phyloP scores from a whole-genome alignment of 1,139 yeast species.

The Ogataea hybrid region DNA sequence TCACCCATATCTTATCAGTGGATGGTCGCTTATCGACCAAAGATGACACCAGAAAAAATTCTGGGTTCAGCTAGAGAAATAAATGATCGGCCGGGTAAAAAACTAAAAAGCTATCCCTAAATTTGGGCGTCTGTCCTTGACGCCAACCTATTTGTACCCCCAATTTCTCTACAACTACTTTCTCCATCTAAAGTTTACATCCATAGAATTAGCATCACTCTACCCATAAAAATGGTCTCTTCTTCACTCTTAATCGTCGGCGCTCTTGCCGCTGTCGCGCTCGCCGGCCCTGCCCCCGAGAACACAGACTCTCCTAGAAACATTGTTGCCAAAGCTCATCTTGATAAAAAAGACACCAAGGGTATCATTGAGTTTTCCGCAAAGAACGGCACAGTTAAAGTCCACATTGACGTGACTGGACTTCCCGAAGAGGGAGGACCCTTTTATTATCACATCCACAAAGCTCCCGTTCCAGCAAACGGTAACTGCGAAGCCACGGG shows the following conservation, averaged over 20 bases:
- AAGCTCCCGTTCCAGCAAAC: slow-evolving; percentile 39
- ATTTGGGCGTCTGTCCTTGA: slow-evolving; percentile 2
- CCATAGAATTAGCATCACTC: slow-evolving; percentile 5
- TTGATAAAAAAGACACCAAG: slow-evolving; percentile 31
- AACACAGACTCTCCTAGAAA: slow-evolving; percentile 29
- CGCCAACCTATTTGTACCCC: slow-evolving; percentile 7
- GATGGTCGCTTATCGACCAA: slow-evolving; percentile 4
- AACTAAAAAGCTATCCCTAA: neutral
- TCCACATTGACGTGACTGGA: slow-evolving; percentile 56
- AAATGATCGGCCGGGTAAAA: slow-evolving; percentile 5
- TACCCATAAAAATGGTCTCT: slow-evolving; percentile 13
- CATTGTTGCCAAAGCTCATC: slow-evolving; percentile 33
- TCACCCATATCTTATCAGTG: slow-evolving; percentile 10
- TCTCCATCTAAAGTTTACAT: neutral
- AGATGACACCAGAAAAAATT: neutral
- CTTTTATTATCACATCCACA: slow-evolving; percentile 56
- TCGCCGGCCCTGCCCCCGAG: slow-evolving; percentile 30
- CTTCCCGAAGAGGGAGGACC: slow-evolving; percentile 56
- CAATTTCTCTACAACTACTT: slow-evolving; percentile 1
- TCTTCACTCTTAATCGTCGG: slow-evolving; percentile 12
- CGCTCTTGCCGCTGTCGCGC: slow-evolving; percentile 14
- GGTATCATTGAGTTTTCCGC: slow-evolving; percentile 36
- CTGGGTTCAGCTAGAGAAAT: neutral
- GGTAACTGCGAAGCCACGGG: slow-evolving; percentile 54
- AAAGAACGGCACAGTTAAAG: slow-evolving; percentile 42